phyloP scores from a whole-genome alignment of 1,284 basidiomycete species.

The Coniferiporia sulphurascens region DNA sequence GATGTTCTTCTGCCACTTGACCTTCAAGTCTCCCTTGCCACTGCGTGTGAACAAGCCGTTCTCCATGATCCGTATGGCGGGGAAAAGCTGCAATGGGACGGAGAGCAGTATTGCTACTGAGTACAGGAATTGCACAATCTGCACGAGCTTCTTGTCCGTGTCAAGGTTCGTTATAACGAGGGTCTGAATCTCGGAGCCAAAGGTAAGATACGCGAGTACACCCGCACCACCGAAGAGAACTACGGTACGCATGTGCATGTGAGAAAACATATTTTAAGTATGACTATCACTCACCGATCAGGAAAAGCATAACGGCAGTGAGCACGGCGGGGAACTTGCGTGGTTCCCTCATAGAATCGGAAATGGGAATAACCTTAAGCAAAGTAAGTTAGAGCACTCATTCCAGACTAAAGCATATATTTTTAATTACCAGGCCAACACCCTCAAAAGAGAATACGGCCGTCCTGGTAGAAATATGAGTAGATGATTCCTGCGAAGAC shows the following conservation, averaged over 20 bases:
- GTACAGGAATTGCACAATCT: conserved; percentile 85
- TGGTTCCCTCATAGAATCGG: conserved; percentile 94
- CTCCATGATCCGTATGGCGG: conserved; percentile 95
- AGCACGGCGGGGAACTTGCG: conserved; percentile 87
- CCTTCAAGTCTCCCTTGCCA: conserved; percentile 65
- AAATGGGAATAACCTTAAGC: conserved; percentile 83
- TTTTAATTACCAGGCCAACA: conserved; percentile 76
- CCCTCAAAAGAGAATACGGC: conserved; percentile 99
- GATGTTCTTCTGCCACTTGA: conserved; percentile 91
- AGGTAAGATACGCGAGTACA: conserved; percentile 83
- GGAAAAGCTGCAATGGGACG: conserved; percentile 94
- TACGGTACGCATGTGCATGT: conserved; percentile 28
- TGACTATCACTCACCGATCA: conserved; percentile 46
- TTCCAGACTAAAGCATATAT: background rate
- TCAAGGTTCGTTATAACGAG: conserved; percentile 96
- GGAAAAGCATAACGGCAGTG: conserved; percentile 85
- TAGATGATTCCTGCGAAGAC: conserved; percentile 6
- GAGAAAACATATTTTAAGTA: background rate
- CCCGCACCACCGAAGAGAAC: conserved; percentile 91
- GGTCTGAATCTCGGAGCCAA: conserved; percentile 85
- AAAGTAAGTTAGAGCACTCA: conserved; percentile 6
- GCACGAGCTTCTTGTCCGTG: conserved; percentile 80
- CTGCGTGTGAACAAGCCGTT: conserved; percentile 92
- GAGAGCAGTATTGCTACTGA: conserved; percentile 93
- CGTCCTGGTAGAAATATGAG: conserved; percentile 43